These are phyloP conservation scores for Eucalyptus viminalis DNA, from an alignment of 345 rosid genomes.

Conservation along the genomic window DNA sequence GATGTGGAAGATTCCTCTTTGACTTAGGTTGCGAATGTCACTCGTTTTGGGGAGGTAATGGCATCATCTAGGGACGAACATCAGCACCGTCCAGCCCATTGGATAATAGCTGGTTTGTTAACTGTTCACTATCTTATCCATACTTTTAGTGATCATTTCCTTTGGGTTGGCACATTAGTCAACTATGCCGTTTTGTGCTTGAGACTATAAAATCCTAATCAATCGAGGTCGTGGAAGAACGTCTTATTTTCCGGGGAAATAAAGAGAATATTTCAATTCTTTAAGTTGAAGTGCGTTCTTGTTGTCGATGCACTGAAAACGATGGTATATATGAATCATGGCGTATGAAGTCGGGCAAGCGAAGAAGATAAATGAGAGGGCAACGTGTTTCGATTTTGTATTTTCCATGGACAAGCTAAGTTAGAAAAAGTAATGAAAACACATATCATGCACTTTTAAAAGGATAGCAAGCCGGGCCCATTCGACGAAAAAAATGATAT, in stretches of 20 bases:
- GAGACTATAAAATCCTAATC: not conserved
- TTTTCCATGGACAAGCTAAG: not conserved
- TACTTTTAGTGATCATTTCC: not conserved
- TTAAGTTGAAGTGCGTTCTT: not conserved
- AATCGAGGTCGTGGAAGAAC: not conserved
- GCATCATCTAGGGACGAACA: not conserved
- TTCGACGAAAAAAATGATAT: not conserved
- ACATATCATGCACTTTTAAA: not conserved
- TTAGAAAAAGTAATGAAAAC: not conserved
- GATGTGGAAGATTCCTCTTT: not conserved
- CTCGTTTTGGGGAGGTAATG: not conserved
- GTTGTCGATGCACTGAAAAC: not conserved
- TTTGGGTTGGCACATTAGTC: not conserved
- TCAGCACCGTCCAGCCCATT: not conserved
- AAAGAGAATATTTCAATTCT: not conserved
- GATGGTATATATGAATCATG: not conserved
- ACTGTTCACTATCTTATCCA: not conserved
- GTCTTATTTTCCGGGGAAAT: not conserved
- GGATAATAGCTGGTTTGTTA: not conserved
- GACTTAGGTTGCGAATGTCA: not conserved
- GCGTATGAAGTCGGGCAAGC: not conserved
- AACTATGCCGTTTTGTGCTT: not conserved
- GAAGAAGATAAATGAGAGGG: not conserved
- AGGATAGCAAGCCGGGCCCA: not conserved
- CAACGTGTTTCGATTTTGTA: not conserved